phyloP scores from a whole-genome alignment of 805 yeast species.

The Starmerella cellae region DNA sequence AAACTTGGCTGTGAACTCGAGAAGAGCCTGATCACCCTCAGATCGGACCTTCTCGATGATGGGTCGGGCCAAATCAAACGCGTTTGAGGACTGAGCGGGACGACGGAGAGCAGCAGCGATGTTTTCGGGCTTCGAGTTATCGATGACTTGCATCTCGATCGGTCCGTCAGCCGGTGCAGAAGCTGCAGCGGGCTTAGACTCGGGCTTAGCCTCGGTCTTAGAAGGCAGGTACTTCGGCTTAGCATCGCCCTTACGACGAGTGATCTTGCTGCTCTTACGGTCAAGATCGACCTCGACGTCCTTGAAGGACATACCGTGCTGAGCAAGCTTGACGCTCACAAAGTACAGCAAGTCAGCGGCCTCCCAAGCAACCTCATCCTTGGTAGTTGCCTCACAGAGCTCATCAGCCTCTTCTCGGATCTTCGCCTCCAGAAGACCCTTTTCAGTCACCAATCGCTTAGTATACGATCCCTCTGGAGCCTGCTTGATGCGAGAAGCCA shows the following conservation, averaged over 20 bases:
- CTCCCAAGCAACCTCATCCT: constrained; percentile 81
- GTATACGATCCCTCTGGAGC: constrained; percentile 96
- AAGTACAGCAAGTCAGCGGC: constrained; percentile 80
- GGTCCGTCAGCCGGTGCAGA: constrained; percentile 2
- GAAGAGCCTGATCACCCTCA: constrained; percentile 73
- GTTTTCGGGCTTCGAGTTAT: constrained; percentile 29
- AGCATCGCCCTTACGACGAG: constrained; percentile 93
- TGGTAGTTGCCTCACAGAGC: constrained; percentile 63
- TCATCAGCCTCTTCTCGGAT: constrained; percentile 95
- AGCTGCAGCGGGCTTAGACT: background rate
- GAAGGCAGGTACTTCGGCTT: constrained; percentile 48
- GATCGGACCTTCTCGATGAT: constrained; percentile 64
- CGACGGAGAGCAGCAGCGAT: constrained; percentile 60
- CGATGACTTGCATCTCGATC: constrained; percentile 24
- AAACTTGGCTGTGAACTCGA: constrained; percentile 83
- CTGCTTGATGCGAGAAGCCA: constrained; percentile 43
- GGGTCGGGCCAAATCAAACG: constrained; percentile 84
- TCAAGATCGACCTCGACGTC: constrained; percentile 81
- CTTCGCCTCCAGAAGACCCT: constrained; percentile 59
- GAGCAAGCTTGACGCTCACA: constrained; percentile 50
- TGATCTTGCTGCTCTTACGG: constrained; percentile 68
- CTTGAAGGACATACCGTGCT: constrained; percentile 61
- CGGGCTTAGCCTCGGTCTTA: background rate
- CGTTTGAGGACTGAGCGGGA: constrained; percentile 92
- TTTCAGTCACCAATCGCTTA: constrained; percentile 70